Conservation (phyloP, 2,329 filamentous ascomycete genomes). For the Aspergillus cejpii region DNA sequence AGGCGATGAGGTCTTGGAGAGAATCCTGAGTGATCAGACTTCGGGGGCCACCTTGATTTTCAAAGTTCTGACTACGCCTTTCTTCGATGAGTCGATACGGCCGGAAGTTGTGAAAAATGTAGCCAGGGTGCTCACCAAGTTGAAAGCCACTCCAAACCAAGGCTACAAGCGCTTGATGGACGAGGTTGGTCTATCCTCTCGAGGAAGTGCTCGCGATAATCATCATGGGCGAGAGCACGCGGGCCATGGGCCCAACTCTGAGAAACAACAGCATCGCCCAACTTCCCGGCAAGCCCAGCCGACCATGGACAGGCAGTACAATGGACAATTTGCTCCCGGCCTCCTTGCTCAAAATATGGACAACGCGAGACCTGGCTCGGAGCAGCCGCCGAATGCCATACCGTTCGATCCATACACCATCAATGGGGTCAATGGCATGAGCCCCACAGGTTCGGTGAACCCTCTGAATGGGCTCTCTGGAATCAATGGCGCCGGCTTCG, state of each 20-base stretch:
- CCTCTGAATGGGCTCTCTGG: constrained; percentile 26
- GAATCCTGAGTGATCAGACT: constrained; percentile 82
- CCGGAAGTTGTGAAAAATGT: constrained; percentile 86
- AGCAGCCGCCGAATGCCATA: constrained; percentile 29
- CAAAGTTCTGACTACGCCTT: constrained; percentile 95
- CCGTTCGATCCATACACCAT: constrained; percentile 37
- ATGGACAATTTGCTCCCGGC: constrained; percentile 34
- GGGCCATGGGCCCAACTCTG: constrained; percentile 30
- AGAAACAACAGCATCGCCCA: constrained; percentile 41
- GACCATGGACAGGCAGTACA: constrained; percentile 40
- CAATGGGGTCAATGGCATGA: constrained; percentile 30
- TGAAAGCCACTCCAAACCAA: constrained; percentile 90
- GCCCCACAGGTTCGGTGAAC: constrained; percentile 17
- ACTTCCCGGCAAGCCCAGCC: constrained; percentile 38
- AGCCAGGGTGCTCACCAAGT: constrained; percentile 74
- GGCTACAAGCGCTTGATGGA: constrained; percentile 99
- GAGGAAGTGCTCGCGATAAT: constrained; percentile 36
- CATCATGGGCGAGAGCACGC: constrained; percentile 36
- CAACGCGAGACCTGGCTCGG: constrained; percentile 32
- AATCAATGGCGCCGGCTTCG: constrained; percentile 30
- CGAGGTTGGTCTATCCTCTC: constrained; percentile 77
- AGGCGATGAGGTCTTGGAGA: constrained; percentile 78
- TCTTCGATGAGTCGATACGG: constrained; percentile 89
- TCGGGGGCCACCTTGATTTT: constrained; percentile 95
- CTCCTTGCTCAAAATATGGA: constrained; percentile 34